phyloP scores from a whole-genome alignment of 805 yeast species.

The Candida ascalaphidarum region DNA sequence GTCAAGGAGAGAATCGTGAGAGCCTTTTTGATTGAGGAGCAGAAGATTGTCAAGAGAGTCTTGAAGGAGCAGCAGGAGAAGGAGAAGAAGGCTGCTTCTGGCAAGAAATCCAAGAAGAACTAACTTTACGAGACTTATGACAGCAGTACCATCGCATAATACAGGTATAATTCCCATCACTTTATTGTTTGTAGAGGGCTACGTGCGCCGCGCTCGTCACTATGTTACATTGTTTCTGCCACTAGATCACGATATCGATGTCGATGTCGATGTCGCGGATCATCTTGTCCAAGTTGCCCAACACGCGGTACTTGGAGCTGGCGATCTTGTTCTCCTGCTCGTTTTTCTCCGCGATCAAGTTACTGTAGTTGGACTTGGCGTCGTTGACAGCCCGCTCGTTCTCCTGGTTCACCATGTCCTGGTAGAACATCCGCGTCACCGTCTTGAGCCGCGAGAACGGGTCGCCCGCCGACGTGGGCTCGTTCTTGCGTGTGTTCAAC shows the following conservation, averaged over 20 bases:
- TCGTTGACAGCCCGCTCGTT: slow-evolving; percentile 51
- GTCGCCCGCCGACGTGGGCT: slow-evolving; percentile 44
- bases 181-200: too few species aligned
- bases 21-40: slow-evolving; percentile 99
- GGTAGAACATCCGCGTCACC: slow-evolving; percentile 74
- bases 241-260: slow-evolving; percentile 12
- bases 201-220: too few species aligned
- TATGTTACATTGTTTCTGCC: too few species aligned
- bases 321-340: slow-evolving; percentile 38
- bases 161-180: too few species aligned
- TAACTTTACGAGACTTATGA: too few species aligned
- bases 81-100: slow-evolving; percentile 55
- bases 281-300: slow-evolving; percentile 50
- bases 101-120: slow-evolving; percentile 25
- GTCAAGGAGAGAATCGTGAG: slow-evolving; percentile 99
- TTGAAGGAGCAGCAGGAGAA: slow-evolving; percentile 92
- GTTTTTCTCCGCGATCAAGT: slow-evolving; percentile 29
- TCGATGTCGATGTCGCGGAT: slow-evolving; percentile 37
- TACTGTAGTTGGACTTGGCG: slow-evolving; percentile 39
- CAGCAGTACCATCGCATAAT: too few species aligned
- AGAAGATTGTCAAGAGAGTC: slow-evolving; percentile 99
- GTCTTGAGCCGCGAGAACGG: slow-evolving; percentile 91
- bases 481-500: too few species aligned
- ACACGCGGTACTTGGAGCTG: slow-evolving; percentile 45
- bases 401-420: slow-evolving; percentile 45